Evolutionary conservation across 495 filamentous ascomycete species (phyloP).

Genomic region (Choiromyces venosus): DNA sequence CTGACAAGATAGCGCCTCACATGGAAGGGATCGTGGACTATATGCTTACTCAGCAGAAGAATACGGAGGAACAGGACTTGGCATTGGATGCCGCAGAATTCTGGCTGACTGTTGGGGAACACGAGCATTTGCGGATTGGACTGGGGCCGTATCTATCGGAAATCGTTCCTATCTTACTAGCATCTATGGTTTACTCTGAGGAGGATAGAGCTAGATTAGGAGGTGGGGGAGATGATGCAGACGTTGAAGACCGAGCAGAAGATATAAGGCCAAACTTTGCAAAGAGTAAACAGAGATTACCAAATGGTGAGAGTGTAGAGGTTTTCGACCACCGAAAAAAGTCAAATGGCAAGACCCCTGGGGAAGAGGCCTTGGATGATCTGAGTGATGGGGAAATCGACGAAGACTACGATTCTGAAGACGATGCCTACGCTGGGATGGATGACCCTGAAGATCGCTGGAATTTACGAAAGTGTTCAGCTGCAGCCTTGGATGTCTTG

Average conservation of each 20-base stretch:
- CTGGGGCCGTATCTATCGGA: constrained; percentile 72
- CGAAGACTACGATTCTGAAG: constrained; percentile 68
- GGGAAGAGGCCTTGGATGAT: constrained; percentile 59
- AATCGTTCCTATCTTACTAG: constrained; percentile 83
- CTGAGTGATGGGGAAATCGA: constrained; percentile 87
- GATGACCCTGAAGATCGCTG: constrained; percentile 86
- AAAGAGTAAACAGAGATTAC: constrained; percentile 56
- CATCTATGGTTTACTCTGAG: constrained; percentile 94
- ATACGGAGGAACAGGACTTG: constrained; percentile 76
- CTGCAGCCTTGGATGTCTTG: constrained; percentile 89
- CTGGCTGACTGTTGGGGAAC: constrained; percentile 90
- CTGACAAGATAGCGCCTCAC: constrained; percentile 83
- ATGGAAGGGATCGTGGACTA: constrained; percentile 87
- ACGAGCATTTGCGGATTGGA: constrained; percentile 64
- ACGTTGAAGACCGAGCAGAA: constrained; percentile 79
- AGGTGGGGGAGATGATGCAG: constrained; percentile 80
- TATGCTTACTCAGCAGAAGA: constrained; percentile 82
- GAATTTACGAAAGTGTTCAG: constrained; percentile 96
- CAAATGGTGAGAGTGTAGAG: constrained; percentile 47
- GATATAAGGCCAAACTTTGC: constrained; percentile 94
- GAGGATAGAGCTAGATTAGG: constrained; percentile 84
- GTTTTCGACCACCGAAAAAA: constrained; percentile 46
- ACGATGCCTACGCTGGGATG: constrained; percentile 48
- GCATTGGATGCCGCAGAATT: constrained; percentile 95
- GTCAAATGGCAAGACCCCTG: constrained; percentile 51